Base-by-base conservation (phyloP, 2,329 filamentous ascomycete genomes). In the Apiospora kogelbergensis region DNA sequence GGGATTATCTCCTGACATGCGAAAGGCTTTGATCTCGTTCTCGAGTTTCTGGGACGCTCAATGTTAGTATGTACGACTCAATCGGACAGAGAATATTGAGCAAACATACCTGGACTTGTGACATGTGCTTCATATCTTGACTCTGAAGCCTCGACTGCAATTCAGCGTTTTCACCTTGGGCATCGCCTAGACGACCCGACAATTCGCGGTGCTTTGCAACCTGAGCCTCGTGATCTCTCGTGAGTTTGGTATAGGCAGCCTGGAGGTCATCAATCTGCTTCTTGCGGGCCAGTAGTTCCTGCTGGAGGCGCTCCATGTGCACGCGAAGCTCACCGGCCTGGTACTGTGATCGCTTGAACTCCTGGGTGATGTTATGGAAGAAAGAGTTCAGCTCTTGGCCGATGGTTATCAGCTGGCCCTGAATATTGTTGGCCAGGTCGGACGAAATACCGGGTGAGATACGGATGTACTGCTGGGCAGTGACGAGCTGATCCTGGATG, bases 31-130 rank as follows among this genome's bases (percentile, higher is more conserved):
- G 20, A 76, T 57, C 53, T 76, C 70, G 24, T 67, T 60, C 66
- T 76, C 70, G 2, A 77, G 72, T 15, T 64, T 64, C 77, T 78
- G 44, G 24, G 26, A 65, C 17, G 44, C 13, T 10, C 11, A 9
- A 40, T 37, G 44, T 72, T 72, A 73, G 63, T 15, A 60, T 22
- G 1, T 13, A 57, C 5, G 7, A n/a, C 7, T 6, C 7, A 22
- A 22, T 33, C 33, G 33, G 13, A 37, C 46, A 42, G 3, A 17
- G 41, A 20, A 20, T 15, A 42, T 13, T n/a, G 40, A 15, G 13
- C 15, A 30, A 7, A 71, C 75, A 71, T 74, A 78, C 77, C 42
- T 72, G 69, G 30, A 77, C 69, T 13, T 72, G 67, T n/a, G 71
- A 65, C 44, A 64, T 70, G 11, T 75, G 72, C 17, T 70, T 68